Base-by-base conservation (phyloP, 768 basidiomycete genomes). In the Gloeophyllum trabeum region DNA sequence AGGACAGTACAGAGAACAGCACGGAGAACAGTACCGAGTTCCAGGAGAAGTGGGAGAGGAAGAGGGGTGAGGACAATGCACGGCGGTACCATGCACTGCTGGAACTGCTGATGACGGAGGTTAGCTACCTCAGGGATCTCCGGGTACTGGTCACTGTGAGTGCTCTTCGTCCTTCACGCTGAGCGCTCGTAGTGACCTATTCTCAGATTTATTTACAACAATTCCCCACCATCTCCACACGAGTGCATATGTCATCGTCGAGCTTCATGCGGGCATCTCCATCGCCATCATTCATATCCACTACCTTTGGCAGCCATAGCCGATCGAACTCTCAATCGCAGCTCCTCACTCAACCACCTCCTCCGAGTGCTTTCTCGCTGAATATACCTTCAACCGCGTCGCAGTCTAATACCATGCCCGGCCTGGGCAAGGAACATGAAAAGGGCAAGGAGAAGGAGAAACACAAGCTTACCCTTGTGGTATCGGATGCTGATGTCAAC, bases 31-130 rank as follows among this genome's bases (percentile, higher is more conserved):
- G 41, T 38, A 35, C 25, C 43, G 24, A 46, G 34, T 37, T 36
- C 28, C 21, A 52, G 39, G 51, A 47, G 43, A 25, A 43, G 24
- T 25, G 41, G 37, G 42, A 44, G 35, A 14, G 39, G 30, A 24
- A 6, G 34, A 19, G 32, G 35, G 39, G 36, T 35, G 24, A 26
- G 44, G 45, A 51, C 28, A 32, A 32, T 32, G 28, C 28, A 16
- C 28, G 55, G 25, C 52, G 59, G 43, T 81, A 73, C 48, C 81
- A 96, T 52, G 84, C 89, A 4, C 71, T 97, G 39, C 69, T 77
- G 49, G 94, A 97, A 61, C 65, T 98, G 30, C 69, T 97, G 20
- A 67, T 75, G 44, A 93, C 91, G 1, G 94, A 98, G 64, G 65
- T 76, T 16, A 76, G 77, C 5, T 98, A 97, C 57, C 69, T 91